These are phyloP conservation scores for Tulasnella sp. DNA, from an alignment of 768 basidiomycete species.

Conservation along the genomic window DNA sequence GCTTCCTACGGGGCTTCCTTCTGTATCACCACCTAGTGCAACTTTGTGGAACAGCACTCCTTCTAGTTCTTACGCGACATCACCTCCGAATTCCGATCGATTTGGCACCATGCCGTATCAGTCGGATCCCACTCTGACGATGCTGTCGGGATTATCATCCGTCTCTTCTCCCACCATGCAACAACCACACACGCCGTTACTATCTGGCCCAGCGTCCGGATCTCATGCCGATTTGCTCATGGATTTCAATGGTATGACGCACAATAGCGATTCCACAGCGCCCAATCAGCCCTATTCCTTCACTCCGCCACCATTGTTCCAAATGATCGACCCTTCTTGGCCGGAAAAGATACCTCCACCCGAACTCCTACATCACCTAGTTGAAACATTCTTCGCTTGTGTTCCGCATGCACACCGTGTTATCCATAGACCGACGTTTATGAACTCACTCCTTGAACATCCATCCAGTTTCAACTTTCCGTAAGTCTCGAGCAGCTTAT, in stretches of 20 bases:
- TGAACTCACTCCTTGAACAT: not conserved
- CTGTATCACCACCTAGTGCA: too few species aligned
- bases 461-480: constrained; percentile 7
- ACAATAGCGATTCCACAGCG: not conserved
- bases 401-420: constrained; percentile 15
- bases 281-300: not conserved
- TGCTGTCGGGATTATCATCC: not conserved
- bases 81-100: too few species aligned
- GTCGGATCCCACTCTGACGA: not conserved
- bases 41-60: too few species aligned
- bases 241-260: not conserved
- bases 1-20: too few species aligned
- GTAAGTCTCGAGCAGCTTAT: not conserved
- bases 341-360: constrained; percentile 10
- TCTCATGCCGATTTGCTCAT: not conserved
- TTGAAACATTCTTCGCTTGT: constrained; percentile 15
- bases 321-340: constrained; percentile 8
- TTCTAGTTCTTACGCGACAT: too few species aligned
- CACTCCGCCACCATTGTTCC: not conserved
- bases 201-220: not conserved
- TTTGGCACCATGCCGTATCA: too few species aligned
- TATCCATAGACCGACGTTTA: constrained; percentile 15
- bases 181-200: not conserved
- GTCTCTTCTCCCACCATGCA: not conserved
- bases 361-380: constrained; percentile 11